Percentiles rank a stretch among this genome's conserved stretches.
These are phyloP conservation scores for Macaranga tanarius DNA, from an alignment of 441 rosid genomes.

Conservation along the genomic window DNA sequence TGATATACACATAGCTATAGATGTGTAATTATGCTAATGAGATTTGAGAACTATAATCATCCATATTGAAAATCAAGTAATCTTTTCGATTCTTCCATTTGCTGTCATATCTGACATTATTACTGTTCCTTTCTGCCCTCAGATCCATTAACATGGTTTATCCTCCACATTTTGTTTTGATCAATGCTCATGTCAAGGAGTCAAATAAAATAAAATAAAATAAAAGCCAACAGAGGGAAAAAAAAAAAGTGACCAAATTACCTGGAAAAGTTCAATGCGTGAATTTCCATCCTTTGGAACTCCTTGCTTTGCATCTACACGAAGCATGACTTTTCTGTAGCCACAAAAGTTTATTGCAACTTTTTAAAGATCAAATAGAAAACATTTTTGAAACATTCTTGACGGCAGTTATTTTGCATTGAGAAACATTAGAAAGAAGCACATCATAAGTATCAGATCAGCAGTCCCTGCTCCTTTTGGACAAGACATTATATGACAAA, in stretches of 20 bases:
- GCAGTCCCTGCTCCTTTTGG: slow-evolving; percentile 2
- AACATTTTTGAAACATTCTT: neutral
- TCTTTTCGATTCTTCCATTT: neutral
- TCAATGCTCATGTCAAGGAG: neutral
- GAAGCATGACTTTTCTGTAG: slow-evolving; percentile 91
- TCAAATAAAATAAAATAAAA: neutral
- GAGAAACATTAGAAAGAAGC: neutral
- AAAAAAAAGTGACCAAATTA: slow-evolving; percentile 27
- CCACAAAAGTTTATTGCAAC: slow-evolving; percentile 17
- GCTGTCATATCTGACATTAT: neutral
- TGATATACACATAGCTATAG: too few species aligned
- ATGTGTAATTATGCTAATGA: too few species aligned
- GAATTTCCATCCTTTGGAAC: slow-evolving; percentile 87
- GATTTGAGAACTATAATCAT: too few species aligned
- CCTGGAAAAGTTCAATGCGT: slow-evolving; percentile 89
- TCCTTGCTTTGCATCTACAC: slow-evolving; percentile 96
- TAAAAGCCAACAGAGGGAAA: neutral
- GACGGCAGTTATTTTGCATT: too few species aligned
- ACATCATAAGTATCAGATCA: slow-evolving; percentile 2
- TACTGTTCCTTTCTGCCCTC: neutral
- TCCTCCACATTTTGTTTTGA: neutral
- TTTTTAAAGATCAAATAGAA: neutral
- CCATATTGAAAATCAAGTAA: too few species aligned
- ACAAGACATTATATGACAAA: neutral
- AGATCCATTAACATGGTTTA: neutral